Base-by-base conservation (phyloP, 768 basidiomycete species). In the Daedaleopsis nitida region DNA sequence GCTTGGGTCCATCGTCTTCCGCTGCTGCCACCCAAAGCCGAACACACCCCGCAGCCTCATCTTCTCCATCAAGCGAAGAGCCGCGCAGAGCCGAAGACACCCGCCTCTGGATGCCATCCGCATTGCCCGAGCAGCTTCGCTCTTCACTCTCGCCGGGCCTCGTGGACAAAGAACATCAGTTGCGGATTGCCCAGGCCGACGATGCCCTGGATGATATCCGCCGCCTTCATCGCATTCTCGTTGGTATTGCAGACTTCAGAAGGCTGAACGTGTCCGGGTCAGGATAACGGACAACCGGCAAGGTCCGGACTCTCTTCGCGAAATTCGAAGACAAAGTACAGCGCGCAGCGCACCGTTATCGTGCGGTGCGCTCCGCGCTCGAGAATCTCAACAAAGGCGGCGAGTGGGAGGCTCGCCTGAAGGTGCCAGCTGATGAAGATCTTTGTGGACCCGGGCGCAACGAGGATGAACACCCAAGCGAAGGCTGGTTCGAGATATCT, bases 161-260 rank as follows among this genome's bases (percentile, higher is more conserved):
- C 4, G 27, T 32, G 3, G 7, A 43, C 42, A 43, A n/a, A 11
- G 42, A 13, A 11, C 3, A 43, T 4, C 42, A 11, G 11, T 11
- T 32, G 7, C 27, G 42, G 17, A 19, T 57, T 11, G 63, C 65
- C 2, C 65, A 66, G 32, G 52, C 54, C 0, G 54, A 64, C 19
- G 63, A 64, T 37, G 55, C 57, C 0, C 48, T 66, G 21, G 37
- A 34, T 1, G 58, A 64, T 3, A 23, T 66, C 1, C 45, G 65
- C 17, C 52, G 37, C 17, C 48, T 47, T 9, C 49, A 50, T 1
- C 42, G 65, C 16, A 54, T 53, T 12, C 35, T 32, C 9, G 19
- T 16, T 6, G 19, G 53, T 35, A 42, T 67, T 4, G 19, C 24
- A 8, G 44, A 63, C 16, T 60, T 59, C 55, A 56, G 57, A 23